These are phyloP conservation scores for Erodium trifolium DNA, from an alignment of 441 rosid species.

Conservation along the genomic window DNA sequence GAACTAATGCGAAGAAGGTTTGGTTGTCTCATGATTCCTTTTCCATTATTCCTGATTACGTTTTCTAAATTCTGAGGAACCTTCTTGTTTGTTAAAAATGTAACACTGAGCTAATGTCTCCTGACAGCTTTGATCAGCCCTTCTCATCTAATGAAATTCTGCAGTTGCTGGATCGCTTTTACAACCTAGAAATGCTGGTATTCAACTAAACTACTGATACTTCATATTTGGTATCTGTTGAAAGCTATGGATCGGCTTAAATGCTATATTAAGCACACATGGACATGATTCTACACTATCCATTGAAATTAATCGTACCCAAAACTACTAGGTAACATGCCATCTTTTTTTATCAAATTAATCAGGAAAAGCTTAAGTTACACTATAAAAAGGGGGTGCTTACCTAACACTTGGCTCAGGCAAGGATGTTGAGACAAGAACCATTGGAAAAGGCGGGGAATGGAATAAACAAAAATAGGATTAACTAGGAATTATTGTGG, in stretches of 20 bases:
- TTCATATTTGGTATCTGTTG: neutral
- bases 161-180: conserved; percentile 84
- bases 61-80: conserved; percentile 12
- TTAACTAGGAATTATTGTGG: neutral
- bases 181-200: conserved; percentile 93
- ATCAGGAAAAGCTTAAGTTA: neutral
- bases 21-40: conserved; percentile 8
- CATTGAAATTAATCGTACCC: neutral
- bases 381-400: too few species aligned
- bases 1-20: conserved; percentile 88
- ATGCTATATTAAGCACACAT: neutral
- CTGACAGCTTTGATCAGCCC: conserved; percentile 62
- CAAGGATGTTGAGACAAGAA: neutral
- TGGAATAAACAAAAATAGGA: neutral
- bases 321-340: neutral
- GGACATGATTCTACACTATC: neutral
- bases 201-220: neutral
- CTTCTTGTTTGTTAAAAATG: neutral
- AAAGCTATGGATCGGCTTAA: neutral
- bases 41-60: neutral
- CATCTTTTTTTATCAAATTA: neutral
- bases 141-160: conserved; percentile 85
- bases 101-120: conserved; percentile 15
- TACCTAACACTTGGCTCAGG: neutral
- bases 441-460: neutral